Evolutionary conservation across 1,139 yeast genomes (phyloP).

Genomic region (Yamadazyma atmosphaerica): DNA sequence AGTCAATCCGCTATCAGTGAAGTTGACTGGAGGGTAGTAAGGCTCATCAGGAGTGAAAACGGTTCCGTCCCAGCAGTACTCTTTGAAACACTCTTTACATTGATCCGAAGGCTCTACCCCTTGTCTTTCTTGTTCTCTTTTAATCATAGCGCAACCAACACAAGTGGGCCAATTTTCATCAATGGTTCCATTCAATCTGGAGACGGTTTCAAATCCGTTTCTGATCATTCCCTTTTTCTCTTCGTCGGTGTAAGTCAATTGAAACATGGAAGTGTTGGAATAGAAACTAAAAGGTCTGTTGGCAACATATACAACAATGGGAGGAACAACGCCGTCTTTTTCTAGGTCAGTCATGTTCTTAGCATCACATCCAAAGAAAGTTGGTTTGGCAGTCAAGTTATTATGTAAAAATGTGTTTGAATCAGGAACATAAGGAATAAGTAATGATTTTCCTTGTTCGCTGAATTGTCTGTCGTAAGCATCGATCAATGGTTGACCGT

Average conservation of each 20-base stretch:
- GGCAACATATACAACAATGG: slow-evolving; percentile 39
- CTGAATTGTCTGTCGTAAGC: slow-evolving; percentile 36
- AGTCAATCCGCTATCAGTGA: slow-evolving; percentile 30
- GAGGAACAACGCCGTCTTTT: slow-evolving; percentile 36
- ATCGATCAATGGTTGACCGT: slow-evolving; percentile 33
- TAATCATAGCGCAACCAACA: slow-evolving; percentile 44
- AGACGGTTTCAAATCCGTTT: slow-evolving; percentile 38
- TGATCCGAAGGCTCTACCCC: slow-evolving; percentile 39
- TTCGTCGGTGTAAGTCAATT: slow-evolving; percentile 31
- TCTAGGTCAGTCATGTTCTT: slow-evolving; percentile 34
- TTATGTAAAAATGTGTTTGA: slow-evolving; percentile 29
- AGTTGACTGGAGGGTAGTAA: slow-evolving; percentile 24
- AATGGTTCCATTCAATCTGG: slow-evolving; percentile 32
- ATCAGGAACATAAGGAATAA: slow-evolving; percentile 42
- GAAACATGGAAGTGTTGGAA: slow-evolving; percentile 39
- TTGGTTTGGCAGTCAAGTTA: slow-evolving; percentile 42
- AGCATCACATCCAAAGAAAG: slow-evolving; percentile 48
- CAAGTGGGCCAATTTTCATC: slow-evolving; percentile 42
- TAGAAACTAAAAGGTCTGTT: slow-evolving; percentile 40
- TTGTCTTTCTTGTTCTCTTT: slow-evolving; percentile 44
- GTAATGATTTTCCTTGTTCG: slow-evolving; percentile 26
- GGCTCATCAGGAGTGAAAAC: slow-evolving; percentile 13
- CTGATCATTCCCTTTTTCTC: slow-evolving; percentile 39
- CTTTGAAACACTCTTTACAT: slow-evolving; percentile 37
- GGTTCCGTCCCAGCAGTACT: slow-evolving; percentile 46